Evolutionary conservation across 2,329 filamentous ascomycete species (phyloP), one percentile per base, ranked within the genome.

Genomic region (Raffaelea albimanens): DNA sequence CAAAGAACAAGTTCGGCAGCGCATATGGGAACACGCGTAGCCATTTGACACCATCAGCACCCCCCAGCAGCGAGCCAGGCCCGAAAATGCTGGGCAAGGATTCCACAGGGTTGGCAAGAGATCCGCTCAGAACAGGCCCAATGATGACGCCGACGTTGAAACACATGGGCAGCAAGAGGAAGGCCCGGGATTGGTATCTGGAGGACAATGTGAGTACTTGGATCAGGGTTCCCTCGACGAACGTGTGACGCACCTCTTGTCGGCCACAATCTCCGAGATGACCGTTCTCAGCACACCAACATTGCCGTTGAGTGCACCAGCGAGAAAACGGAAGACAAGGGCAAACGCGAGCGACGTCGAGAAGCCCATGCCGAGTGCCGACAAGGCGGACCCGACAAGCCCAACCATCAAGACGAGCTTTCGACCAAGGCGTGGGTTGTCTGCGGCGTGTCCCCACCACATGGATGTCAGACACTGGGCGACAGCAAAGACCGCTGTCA

Each of bases 111-210:
- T 45, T 33, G 9, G 33, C 43, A n/a, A 45, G 43, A 29, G 39
- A 38, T 8, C 43, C 43, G 9, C 43, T 39, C 13, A 45, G 7
- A 18, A 45, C 20, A 3, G 43, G 43, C 14, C 43, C 43, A 14
- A 45, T 45, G n/a, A 45, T 45, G 18, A 45, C 43, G 16, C 43
- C 43, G 16, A 45, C 43, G 19, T 45, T 45, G 43, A 45, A 45
- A 29, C 43, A 45, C 43, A 45, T 45, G 19, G 43, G 43, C 16
- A 45, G 43, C 7, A 45, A 10, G 19, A 45, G 43, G 25, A 45
- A 45, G 5, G 43, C 43, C 14, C 43, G 5, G 16, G 43, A n/a
- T 18, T 45, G 43, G 22, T 45, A 19, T 38, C 43, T 45, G 20
- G 20, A 11, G 14, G 16, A 5, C 4, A n/a, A n/a, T n/a, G n/a